Evolutionary conservation across 192 early-diverging fungal species (phyloP), one percentile per base, ranked within the genome.

Genomic region (Pilobolus umbonatus): DNA sequence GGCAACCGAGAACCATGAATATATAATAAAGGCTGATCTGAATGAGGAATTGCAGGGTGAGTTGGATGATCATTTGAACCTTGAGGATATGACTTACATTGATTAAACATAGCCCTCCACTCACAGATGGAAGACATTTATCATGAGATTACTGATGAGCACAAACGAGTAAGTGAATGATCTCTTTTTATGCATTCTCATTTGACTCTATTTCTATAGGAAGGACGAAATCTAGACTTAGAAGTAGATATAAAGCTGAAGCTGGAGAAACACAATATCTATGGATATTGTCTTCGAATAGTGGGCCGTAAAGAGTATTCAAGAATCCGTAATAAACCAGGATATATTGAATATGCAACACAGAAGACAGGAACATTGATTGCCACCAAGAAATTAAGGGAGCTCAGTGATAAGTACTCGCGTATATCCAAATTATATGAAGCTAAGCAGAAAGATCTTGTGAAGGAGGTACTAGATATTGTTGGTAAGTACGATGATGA

Each of bases 341-440:
- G 76, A 48, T 94, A 85, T 64, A 88, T 88, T 62, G 95, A 99
- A 72, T 79, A 93, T 39, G 62, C 90, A 8, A 93, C 94, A 14
- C 87, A 87, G 49, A 95, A 95, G 64, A 84, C 87, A 14, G 95
- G 96, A 19, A 88, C 91, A 0, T 74, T 85, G 21, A 96, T 99
- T 67, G 92, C 93, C 0, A 97, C 92, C 0, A 59, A 80, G 10
- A 78, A 70, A 30, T 60, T 99, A 62, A 72, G 82, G 29, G 62
- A 81, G 7, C 65, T 93, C 28, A 86, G 78, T 48, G 68, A 77
- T 14, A 63, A 80, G 22, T 89, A 81, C 60, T 70, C 61, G 3
- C 82, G 90, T 9, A 62, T 85, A 0, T 68, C 76, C 1, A 69
- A 61, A 3, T 62, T 83, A 57, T 99, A 96, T 62, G 75, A 79